Percentiles rank a stretch among this genome's conserved stretches.
Conservation (phyloP, 1,284 basidiomycete species). For the Cryptococcus jaspeensis region DNA sequence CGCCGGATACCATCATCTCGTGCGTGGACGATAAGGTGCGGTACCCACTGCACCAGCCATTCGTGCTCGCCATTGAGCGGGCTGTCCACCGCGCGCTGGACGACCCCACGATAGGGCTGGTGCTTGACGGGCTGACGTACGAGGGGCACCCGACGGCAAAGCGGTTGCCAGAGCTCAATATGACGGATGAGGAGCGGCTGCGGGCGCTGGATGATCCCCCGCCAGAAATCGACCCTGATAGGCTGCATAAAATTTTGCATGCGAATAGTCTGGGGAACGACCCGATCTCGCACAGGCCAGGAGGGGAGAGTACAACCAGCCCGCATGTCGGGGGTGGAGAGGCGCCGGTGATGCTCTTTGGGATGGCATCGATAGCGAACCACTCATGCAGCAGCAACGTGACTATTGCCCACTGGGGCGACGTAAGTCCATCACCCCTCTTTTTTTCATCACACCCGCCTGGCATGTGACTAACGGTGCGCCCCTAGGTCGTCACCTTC, state of each 20-base stretch:
- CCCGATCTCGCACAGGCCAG: background rate
- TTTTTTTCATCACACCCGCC: background rate
- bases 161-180: background rate
- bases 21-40: background rate
- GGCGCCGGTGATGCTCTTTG: background rate
- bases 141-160: background rate
- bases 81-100: constrained; percentile 6
- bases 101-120: background rate
- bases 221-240: background rate
- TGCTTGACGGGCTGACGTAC: background rate
- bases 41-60: background rate
- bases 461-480: background rate
- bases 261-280: background rate
- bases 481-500: background rate
- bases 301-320: background rate
- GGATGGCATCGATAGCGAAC: background rate
- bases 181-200: background rate
- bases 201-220: background rate
- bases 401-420: background rate
- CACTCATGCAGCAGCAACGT: background rate
- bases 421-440: background rate
- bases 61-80: background rate
- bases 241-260: background rate
- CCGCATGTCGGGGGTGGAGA: background rate
- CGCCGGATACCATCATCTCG: background rate